Evolutionary conservation across 306 rosid genomes (phyloP).

Genomic region (Cucumis cinereus): DNA sequence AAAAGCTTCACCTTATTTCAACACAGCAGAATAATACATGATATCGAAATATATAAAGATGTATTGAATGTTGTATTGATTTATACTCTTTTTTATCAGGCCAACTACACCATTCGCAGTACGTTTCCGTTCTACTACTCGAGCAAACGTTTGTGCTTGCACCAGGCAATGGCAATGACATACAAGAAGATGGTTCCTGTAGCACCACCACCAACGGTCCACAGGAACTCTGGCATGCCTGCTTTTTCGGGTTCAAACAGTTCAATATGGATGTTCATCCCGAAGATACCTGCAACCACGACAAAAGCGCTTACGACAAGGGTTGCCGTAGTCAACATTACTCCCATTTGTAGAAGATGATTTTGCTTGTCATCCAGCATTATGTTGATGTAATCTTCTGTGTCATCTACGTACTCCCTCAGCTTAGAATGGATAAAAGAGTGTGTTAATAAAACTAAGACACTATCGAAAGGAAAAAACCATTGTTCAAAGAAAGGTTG

Average conservation of each 20-base stretch:
- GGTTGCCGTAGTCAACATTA: conserved; percentile 91
- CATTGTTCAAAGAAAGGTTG: background rate
- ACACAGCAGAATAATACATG: background rate
- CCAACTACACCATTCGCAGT: background rate
- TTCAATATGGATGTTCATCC: conserved; percentile 75
- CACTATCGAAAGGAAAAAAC: background rate
- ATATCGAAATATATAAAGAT: background rate
- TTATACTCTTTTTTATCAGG: background rate
- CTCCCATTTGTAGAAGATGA: conserved; percentile 97
- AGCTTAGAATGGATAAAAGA: conserved; percentile 30
- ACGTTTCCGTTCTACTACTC: conserved; percentile 22
- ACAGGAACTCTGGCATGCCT: conserved; percentile 52
- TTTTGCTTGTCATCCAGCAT: conserved; percentile 99
- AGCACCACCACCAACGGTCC: conserved; percentile 47
- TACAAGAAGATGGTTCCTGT: conserved; percentile 33
- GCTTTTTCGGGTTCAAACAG: conserved; percentile 19
- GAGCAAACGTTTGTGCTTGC: conserved; percentile 51
- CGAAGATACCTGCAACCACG: conserved; percentile 88
- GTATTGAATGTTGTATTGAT: background rate
- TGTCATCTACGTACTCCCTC: conserved; percentile 95
- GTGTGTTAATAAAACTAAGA: background rate
- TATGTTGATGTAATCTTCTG: conserved; percentile 95
- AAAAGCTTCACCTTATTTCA: background rate
- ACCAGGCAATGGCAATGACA: conserved; percentile 51
- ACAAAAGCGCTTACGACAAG: conserved; percentile 76